Conservation (phyloP, 441 rosid genomes). For the Lepidium campestre region DNA sequence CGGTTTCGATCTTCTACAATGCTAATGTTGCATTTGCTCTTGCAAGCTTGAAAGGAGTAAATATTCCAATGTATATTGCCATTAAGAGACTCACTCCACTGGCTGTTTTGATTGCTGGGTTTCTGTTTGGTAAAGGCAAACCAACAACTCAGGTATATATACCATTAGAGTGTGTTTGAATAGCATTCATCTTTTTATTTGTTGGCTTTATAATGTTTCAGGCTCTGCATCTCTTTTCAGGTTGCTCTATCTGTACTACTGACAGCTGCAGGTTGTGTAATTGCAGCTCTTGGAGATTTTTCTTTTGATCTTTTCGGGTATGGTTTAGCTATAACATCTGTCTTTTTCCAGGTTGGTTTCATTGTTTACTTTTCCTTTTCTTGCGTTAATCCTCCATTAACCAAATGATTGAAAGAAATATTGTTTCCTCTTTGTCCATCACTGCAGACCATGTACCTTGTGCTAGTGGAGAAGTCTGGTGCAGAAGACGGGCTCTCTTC, state of each 20-base stretch:
- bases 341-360: slow-evolving; percentile 81
- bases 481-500: slow-evolving; percentile 96
- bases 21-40: slow-evolving; percentile 95
- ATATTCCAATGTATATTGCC: slow-evolving; percentile 97
- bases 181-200: not conserved
- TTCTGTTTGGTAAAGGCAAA: slow-evolving; percentile 63
- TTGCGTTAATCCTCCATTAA: not conserved
- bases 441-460: slow-evolving; percentile 94
- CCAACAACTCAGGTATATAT: slow-evolving; percentile 69
- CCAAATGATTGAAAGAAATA: not conserved
- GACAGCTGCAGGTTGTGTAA: slow-evolving; percentile 78
- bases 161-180: not conserved
- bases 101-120: slow-evolving; percentile 73
- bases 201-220: not conserved
- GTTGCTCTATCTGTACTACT: slow-evolving; percentile 76
- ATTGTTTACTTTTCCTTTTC: not conserved
- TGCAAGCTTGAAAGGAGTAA: slow-evolving; percentile 98
- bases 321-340: slow-evolving; percentile 86
- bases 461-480: slow-evolving; percentile 90
- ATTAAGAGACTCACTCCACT: slow-evolving; percentile 94
- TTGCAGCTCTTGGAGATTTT: slow-evolving; percentile 93
- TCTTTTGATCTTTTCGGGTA: slow-evolving; percentile 85
- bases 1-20: slow-evolving; percentile 81
- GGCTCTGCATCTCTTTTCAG: slow-evolving; percentile 35
- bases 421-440: not conserved